phyloP scores from a whole-genome alignment of 2,329 filamentous ascomycete species.

The Chrysoporthe puriensis region DNA sequence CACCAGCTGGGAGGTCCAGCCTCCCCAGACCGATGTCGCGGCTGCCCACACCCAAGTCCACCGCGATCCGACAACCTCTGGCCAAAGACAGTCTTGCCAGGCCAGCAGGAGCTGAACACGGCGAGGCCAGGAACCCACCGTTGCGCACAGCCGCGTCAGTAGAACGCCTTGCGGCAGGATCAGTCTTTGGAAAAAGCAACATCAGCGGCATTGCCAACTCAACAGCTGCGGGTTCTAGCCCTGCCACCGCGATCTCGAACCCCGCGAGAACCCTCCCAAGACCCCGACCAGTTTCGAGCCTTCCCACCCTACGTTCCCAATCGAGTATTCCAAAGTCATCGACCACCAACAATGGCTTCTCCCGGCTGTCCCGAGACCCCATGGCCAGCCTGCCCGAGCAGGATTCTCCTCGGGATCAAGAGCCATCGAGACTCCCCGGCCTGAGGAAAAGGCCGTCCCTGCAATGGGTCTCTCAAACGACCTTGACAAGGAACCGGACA shows the following conservation, averaged over 20 bases:
- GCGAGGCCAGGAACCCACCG: conserved; percentile 14
- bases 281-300: conserved; percentile 23
- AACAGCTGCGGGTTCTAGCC: conserved; percentile 1
- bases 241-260: background rate
- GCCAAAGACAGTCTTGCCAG: conserved; percentile 22
- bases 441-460: conserved; percentile 21
- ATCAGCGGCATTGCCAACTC: conserved; percentile 7
- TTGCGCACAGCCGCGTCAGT: conserved; percentile 25
- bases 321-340: conserved; percentile 9
- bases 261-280: conserved; percentile 16
- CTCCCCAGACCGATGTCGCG: conserved; percentile 26
- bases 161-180: conserved; percentile 19
- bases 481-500: conserved; percentile 17
- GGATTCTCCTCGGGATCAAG: conserved; percentile 1
- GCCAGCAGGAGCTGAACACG: background rate
- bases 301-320: conserved; percentile 20
- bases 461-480: conserved; percentile 16
- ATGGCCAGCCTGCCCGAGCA: conserved; percentile 25
- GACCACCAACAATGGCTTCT: conserved; percentile 4
- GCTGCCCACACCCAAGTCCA: conserved; percentile 24
- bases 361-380: conserved; percentile 24
- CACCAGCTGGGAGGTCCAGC: conserved; percentile 14
- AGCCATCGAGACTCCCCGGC: conserved; percentile 15
- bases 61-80: conserved; percentile 20
- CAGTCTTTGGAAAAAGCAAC: conserved; percentile 14